These are phyloP conservation scores for Coemansia sp. DNA, from an alignment of 192 early-diverging fungal species.

Conservation along the genomic window DNA sequence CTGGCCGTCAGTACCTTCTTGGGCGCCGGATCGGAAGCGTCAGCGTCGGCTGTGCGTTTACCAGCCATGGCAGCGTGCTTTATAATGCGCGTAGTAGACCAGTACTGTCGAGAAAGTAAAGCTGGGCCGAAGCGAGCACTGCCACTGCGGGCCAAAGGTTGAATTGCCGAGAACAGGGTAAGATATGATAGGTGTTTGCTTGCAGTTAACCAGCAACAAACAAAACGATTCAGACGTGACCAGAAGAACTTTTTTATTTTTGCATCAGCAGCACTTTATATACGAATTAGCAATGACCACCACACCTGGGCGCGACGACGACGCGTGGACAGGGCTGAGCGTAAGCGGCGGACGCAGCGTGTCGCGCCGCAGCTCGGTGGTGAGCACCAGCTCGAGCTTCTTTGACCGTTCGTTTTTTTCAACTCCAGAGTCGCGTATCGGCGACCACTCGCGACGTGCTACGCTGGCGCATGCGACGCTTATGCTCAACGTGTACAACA, in stretches of 20 bases:
- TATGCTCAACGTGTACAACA: slow-evolving; percentile 54
- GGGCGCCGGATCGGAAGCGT: neutral
- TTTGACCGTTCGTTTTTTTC: slow-evolving; percentile 55
- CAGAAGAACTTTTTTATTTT: slow-evolving; percentile 2
- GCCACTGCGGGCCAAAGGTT: neutral
- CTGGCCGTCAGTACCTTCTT: slow-evolving; percentile 18
- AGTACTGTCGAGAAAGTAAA: neutral
- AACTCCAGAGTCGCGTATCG: slow-evolving; percentile 46
- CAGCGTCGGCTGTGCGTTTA: slow-evolving; percentile 27
- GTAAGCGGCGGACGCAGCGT: slow-evolving; percentile 24
- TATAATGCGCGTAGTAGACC: slow-evolving; percentile 9
- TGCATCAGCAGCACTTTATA: neutral
- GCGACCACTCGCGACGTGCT: slow-evolving; percentile 36
- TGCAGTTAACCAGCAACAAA: slow-evolving; percentile 1
- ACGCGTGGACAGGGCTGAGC: slow-evolving; percentile 7
- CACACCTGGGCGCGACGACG: neutral
- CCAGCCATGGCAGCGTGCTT: slow-evolving; percentile 12
- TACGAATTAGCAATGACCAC: neutral
- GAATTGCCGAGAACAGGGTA: neutral
- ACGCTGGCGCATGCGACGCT: slow-evolving; percentile 50
- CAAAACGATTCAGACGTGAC: neutral
- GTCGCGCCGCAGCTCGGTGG: slow-evolving; percentile 50
- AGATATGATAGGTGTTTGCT: no score
- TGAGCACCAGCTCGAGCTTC: slow-evolving; percentile 54
- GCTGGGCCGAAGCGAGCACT: neutral